These are phyloP conservation scores for Citrus hindsii DNA, from an alignment of 345 rosid species.

Conservation along the genomic window DNA sequence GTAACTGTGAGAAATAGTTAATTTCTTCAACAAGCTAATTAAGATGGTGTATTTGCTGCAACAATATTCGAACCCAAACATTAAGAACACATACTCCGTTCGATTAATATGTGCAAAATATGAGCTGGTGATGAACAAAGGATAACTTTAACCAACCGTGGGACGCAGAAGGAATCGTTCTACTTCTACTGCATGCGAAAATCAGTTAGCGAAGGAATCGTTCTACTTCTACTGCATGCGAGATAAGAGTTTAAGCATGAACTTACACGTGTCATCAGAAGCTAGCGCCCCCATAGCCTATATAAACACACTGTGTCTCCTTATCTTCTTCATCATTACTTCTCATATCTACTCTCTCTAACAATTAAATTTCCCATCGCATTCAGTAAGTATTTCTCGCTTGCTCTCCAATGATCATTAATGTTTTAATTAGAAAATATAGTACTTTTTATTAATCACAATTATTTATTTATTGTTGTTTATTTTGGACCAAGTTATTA, in stretches of 20 bases:
- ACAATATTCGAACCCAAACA: neutral
- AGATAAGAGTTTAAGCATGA: neutral
- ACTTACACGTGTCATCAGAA: conserved; percentile 25
- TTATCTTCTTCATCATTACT: neutral
- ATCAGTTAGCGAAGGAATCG: neutral
- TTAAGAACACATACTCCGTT: neutral
- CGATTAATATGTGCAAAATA: neutral
- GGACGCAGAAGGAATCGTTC: neutral
- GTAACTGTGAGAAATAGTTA: too few relatives aligned
- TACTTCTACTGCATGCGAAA: neutral
- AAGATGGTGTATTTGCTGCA: neutral
- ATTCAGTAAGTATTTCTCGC: neutral
- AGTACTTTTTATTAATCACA: neutral
- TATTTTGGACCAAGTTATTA: neutral
- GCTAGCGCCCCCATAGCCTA: neutral
- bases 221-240: neutral
- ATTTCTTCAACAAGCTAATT: too few relatives aligned
- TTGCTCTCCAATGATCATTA: too few relatives aligned
- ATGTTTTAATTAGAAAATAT: too few relatives aligned
- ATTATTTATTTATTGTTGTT: too few relatives aligned
- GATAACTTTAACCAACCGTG: too few relatives aligned
- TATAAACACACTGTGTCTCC: neutral
- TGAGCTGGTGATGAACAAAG: too few relatives aligned
- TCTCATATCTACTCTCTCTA: neutral
- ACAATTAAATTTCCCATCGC: neutral